Base-by-base conservation (phyloP, 1,284 basidiomycete species). In the Cystobasidium slooffiae region DNA sequence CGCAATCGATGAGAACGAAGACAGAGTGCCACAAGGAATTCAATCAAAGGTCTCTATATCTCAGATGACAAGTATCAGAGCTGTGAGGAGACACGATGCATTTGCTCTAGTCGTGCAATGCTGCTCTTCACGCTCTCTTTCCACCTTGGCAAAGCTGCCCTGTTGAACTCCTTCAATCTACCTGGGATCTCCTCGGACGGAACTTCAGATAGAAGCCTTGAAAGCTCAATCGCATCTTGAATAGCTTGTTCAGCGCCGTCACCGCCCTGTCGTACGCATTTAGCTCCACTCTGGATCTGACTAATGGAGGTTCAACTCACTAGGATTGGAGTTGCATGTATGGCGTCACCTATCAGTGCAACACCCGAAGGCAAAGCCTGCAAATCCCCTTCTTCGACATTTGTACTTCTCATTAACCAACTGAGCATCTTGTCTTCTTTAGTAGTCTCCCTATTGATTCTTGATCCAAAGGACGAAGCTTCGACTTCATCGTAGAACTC, bases 181-280 rank as follows among this genome's bases (percentile, higher is more conserved):
- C 18, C 22, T 62, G 31, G 31, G 31, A 31, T 41, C 20, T 58
- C 24, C 37, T 22, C 41, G 12, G 39, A 37, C 37, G 43, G 58
- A 20, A 24, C 59, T 16, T 20, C 43, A 31, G 10, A 41, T 3
- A 65, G 51, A 47, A 22, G 9, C 9, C 24, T 14, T 6, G 49
- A 47, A 12, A 67, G 64, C 49, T 73, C 62, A n/a, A 66, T 10
- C 4, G 59, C 70, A 37, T 73, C 70, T 43, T 39, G 39, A n/a
- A 73, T 73, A 6, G 70, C 70, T 53, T 73, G 70, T 24, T 73
- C 63, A n/a, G 62, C 70, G 43, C 70, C 70, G 16, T 62, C 62
- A 22, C 70, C 66, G 20, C 53, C 66, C 66, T 68, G 31, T 10
- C 10, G 39, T 16, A 1, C 62, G 20, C 51, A 51, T 22, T n/a